Base-by-base conservation (phyloP, 192 early-diverging fungal species). In the Dissophora ornata region DNA sequence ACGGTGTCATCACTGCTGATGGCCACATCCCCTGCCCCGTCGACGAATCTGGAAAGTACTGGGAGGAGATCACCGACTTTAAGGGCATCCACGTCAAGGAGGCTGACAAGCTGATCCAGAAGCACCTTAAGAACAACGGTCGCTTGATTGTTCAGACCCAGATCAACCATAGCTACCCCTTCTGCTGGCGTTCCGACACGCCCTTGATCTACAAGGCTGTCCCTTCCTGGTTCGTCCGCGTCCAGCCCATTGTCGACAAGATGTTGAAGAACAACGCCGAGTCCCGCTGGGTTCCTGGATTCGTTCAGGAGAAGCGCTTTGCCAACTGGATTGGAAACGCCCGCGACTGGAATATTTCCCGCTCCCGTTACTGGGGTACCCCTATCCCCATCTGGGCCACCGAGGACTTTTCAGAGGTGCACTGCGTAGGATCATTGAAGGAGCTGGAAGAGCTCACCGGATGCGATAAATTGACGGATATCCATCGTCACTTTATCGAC, bases 301-400 rank as follows among this genome's bases (percentile, higher is more conserved):
- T 93, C 81, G 93, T 99, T 44, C 92, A 98, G 82, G 98, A 99
- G 68, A 96, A 96, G 87, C 90, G 97, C 32, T 99, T 99, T 79
- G 92, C 88, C 56, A 97, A 98, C 88, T 99, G 98, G 98, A 89
- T 98, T 68, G 92, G 85, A 42, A 91, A 92, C 55, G 95, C 95
- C 13, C 92, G 96, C 50, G 98, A 99, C 84, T 99, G 98, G 98
- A 95, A 95, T 67, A 87, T 99, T 56, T 98, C 97, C 30, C 93
- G 98, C 68, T 95, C 92, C 80, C 91, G 98, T 61, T 99, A 94
- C 88, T 99, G 98, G 98, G 98, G 98, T 67, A 99, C 98, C n/a
- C 98, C 98, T 49, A 97, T 99, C 53, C 98, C 98, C 28, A 81
- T 99, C 45, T 99, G 98, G 98, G 91, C 89, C 66, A 95, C 90